Conservation (phyloP, 2,329 filamentous ascomycete species). For the Nemania abortiva region DNA sequence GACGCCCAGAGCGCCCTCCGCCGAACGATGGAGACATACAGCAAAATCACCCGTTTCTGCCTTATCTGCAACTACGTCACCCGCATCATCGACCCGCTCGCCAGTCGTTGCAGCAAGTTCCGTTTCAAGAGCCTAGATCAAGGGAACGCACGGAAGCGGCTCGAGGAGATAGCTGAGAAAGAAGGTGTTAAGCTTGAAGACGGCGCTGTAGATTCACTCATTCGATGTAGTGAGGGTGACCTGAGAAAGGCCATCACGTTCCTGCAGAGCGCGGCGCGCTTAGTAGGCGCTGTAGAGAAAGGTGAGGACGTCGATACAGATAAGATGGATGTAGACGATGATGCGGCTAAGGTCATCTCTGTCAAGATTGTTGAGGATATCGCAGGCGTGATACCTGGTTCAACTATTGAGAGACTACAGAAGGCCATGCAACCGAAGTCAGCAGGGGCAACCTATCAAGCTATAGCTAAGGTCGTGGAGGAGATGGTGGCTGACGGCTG, state of each 20-base stretch:
- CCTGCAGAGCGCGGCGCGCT: slow-evolving; percentile 89
- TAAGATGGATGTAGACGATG: slow-evolving; percentile 71
- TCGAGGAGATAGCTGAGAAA: slow-evolving; percentile 83
- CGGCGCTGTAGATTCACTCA: slow-evolving; percentile 84
- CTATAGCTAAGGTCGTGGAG: slow-evolving; percentile 82
- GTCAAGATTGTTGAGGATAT: slow-evolving; percentile 91
- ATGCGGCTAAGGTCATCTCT: slow-evolving; percentile 69
- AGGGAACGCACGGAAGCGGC: slow-evolving; percentile 80
- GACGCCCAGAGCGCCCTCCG: slow-evolving; percentile 94
- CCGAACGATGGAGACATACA: slow-evolving; percentile 98
- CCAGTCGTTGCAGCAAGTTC: slow-evolving; percentile 94
- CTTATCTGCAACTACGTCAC: slow-evolving; percentile 99
- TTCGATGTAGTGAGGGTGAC: slow-evolving; percentile 92
- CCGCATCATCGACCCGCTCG: slow-evolving; percentile 95
- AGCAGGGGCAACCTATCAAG: slow-evolving; percentile 74
- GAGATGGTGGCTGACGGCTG: slow-evolving; percentile 96
- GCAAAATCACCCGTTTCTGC: slow-evolving; percentile 95
- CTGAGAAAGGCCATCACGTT: slow-evolving; percentile 96
- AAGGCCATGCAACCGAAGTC: slow-evolving; percentile 80
- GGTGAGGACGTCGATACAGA: slow-evolving; percentile 62
- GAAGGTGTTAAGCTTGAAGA: slow-evolving; percentile 82
- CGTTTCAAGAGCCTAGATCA: slow-evolving; percentile 96
- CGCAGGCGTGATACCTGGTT: slow-evolving; percentile 88
- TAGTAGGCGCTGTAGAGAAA: slow-evolving; percentile 76
- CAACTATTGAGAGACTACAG: slow-evolving; percentile 77